Percentiles rank a stretch among this genome's conserved stretches.
phyloP scores from a whole-genome alignment of 2,329 filamentous ascomycete species.

The Colletotrichum euphorbiae region DNA sequence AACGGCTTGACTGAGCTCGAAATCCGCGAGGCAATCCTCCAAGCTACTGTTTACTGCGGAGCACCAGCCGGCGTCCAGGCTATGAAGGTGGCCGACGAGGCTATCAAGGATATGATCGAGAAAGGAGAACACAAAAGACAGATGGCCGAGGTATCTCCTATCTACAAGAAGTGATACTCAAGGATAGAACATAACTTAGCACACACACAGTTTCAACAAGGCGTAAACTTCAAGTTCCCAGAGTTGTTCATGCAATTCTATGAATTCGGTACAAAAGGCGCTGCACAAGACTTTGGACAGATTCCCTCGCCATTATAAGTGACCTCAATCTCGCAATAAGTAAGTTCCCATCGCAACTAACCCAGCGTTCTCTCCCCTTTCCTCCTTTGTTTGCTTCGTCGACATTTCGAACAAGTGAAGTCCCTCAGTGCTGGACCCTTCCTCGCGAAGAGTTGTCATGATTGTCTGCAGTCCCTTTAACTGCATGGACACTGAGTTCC shows the following conservation, averaged over 20 bases:
- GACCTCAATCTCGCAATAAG: neutral
- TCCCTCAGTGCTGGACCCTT: slow-evolving; percentile 41
- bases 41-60: slow-evolving; percentile 56
- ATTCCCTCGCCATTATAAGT: too few relatives aligned
- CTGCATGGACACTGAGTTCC: slow-evolving; percentile 46
- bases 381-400: slow-evolving; percentile 40
- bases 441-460: slow-evolving; percentile 42
- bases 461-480: slow-evolving; percentile 43
- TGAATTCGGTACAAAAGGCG: too few relatives aligned
- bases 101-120: slow-evolving; percentile 44
- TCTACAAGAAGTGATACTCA: neutral
- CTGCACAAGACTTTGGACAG: too few relatives aligned
- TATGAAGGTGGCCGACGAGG: slow-evolving; percentile 44
- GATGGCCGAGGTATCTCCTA: slow-evolving; percentile 33
- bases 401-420: neutral
- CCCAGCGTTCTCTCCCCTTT: slow-evolving; percentile 28
- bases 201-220: too few relatives aligned
- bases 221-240: too few relatives aligned
- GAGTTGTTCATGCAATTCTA: too few relatives aligned
- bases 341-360: slow-evolving; percentile 24
- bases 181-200: too few relatives aligned
- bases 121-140: slow-evolving; percentile 44
- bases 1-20: slow-evolving; percentile 70
- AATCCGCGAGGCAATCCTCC: slow-evolving; percentile 63
- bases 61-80: slow-evolving; percentile 55